These are phyloP conservation scores for Ophiostoma sp. DNA, from an alignment of 2,329 filamentous ascomycete species.

Conservation along the genomic window DNA sequence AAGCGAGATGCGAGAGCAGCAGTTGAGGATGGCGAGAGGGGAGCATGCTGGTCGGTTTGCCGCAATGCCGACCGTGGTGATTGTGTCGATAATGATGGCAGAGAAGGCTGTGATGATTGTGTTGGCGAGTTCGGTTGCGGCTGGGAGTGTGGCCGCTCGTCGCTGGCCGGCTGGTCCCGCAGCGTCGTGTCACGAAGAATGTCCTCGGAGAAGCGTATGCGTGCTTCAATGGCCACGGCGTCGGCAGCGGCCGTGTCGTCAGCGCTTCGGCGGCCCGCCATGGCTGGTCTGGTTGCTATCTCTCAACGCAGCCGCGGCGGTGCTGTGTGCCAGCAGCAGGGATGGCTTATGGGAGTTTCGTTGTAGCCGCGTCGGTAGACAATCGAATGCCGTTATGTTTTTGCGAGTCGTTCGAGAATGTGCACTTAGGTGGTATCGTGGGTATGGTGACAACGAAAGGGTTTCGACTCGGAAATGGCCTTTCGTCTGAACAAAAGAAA, in stretches of 20 bases:
- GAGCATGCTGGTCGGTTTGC: background rate
- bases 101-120: background rate
- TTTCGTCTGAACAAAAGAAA: background rate
- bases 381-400: background rate
- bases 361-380: background rate
- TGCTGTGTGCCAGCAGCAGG: background rate
- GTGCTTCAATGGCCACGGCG: conserved; percentile 19
- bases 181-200: conserved; percentile 27
- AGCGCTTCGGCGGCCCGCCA: conserved; percentile 27
- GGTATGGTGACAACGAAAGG: background rate
- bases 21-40: background rate
- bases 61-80: background rate
- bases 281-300: conserved; percentile 9
- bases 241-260: conserved; percentile 20
- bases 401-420: background rate
- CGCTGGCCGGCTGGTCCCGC: background rate
- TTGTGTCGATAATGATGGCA: background rate
- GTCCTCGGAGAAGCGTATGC: conserved; percentile 35
- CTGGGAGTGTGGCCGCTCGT: conserved; percentile 6
- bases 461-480: background rate
- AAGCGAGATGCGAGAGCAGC: background rate
- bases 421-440: background rate
- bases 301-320: background rate
- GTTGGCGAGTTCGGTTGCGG: conserved; percentile 1
- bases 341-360: background rate